Evolutionary conservation across 495 filamentous ascomycete species (phyloP), one percentile per base, ranked within the genome.

Genomic region (Gamarada debralockiae): DNA sequence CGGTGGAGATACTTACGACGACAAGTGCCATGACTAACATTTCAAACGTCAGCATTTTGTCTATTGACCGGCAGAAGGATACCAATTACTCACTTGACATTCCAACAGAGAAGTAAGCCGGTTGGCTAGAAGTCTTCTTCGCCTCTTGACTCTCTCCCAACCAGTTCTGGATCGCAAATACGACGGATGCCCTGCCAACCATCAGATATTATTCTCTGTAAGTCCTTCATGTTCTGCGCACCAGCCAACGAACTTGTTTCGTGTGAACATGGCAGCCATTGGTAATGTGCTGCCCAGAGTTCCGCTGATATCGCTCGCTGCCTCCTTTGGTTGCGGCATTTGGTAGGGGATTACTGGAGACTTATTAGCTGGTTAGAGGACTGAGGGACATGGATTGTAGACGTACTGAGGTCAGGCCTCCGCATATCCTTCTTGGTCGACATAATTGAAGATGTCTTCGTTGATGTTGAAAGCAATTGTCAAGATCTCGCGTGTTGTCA

Each of bases 231-330:
- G 20, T 8, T 21, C 13, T 22, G 64, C 78, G 57, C 75, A 91
- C 89, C 90, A 95, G 66, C 90, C 90, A 59, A 95, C 79, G 75
- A 81, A 95, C 78, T 87, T 84, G 70, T 93, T 95, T 42, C 89
- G 77, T 55, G 87, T 92, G 67, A 96, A 95, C 76, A 96, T 92
- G 49, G 91, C 91, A 50, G 89, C 89, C 91, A 96, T 96, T 31
- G 91, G 91, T 63, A 96, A 68, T 7, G 90, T 95, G 63, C 82
- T 92, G 12, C 85, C 80, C 67, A 93, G 77, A 20, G 87, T 87
- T 59, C 86, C 84, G 70, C 62, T 67, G 51, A 77, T 63, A 39
- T 81, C 78, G 20, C 42, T 40, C 61, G 60, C 56, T 56, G 25
- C 57, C 14, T 78, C 77, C 47, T 77, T 80, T 7, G 65, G 38